Evolutionary conservation across 2,329 filamentous ascomycete genomes (phyloP).

Genomic region (Uncinocarpus reesii): DNA sequence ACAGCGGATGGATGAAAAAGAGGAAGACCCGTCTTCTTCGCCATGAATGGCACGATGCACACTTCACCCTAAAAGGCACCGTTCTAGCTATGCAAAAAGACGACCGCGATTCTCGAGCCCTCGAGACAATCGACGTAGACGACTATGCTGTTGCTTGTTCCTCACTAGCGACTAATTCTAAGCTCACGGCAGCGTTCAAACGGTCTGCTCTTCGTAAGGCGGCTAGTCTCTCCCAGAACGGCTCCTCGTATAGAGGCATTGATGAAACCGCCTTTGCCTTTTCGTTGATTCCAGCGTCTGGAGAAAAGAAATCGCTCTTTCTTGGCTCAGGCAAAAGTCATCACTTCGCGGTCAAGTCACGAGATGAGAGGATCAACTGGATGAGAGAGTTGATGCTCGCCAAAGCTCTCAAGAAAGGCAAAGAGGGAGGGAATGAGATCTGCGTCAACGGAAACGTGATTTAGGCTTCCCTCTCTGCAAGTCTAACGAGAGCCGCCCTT

Average conservation of each 20-base stretch:
- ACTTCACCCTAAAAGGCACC: conserved; percentile 73
- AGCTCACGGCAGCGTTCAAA: conserved; percentile 78
- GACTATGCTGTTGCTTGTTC: conserved; percentile 32
- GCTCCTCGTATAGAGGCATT: conserved; percentile 9
- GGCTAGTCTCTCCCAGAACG: conserved; percentile 13
- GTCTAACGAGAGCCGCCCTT: neutral
- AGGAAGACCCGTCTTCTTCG: conserved; percentile 79
- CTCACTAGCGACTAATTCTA: conserved; percentile 59
- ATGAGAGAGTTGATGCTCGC: conserved; percentile 40
- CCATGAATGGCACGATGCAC: conserved; percentile 87
- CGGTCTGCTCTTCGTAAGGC: conserved; percentile 35
- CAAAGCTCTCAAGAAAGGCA: conserved; percentile 30
- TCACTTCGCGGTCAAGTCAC: conserved; percentile 79
- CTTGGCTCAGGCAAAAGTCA: conserved; percentile 61
- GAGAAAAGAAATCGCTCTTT: conserved; percentile 31
- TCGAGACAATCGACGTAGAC: conserved; percentile 32
- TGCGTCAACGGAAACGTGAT: conserved; percentile 27
- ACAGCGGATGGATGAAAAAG: conserved; percentile 88
- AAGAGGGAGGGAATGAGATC: conserved; percentile 24
- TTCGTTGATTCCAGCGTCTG: conserved; percentile 35
- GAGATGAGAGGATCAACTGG: conserved; percentile 93
- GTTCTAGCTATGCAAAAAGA: conserved; percentile 41
- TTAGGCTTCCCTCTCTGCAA: conserved; percentile 11
- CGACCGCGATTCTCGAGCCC: conserved; percentile 22
- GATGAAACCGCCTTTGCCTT: conserved; percentile 33